A percentile compares a stretch with the other conserved stretches of the same genome.
Conservation (phyloP, 495 filamentous ascomycete species). For the Penicillium samsonianum region DNA sequence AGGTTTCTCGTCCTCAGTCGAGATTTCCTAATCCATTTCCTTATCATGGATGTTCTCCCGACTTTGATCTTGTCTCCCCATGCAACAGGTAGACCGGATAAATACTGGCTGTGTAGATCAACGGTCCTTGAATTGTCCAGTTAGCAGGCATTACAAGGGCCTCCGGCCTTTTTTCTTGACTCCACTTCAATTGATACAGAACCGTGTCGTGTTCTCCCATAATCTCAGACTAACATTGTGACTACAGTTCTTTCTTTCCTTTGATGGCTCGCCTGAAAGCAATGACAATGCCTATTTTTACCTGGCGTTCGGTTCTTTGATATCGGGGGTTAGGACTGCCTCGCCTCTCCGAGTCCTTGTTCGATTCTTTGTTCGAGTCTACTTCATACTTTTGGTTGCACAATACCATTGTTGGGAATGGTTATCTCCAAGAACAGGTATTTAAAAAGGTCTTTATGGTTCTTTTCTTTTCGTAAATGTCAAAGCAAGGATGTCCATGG, state of each 20-base stretch:
- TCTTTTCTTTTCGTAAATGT: background rate
- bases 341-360: background rate
- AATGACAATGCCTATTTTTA: background rate
- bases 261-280: background rate
- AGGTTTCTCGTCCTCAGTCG: slow-evolving; percentile 15
- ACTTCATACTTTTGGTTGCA: background rate
- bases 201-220: background rate
- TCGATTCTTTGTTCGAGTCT: background rate
- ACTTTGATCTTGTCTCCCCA: background rate
- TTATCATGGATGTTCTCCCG: slow-evolving; percentile 6
- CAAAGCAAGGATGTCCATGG: background rate
- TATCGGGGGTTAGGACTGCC: background rate
- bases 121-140: background rate
- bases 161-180: background rate
- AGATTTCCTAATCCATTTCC: slow-evolving; percentile 17
- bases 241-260: no score
- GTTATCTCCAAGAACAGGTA: background rate
- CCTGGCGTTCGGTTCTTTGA: background rate
- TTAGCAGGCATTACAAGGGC: background rate
- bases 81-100: background rate
- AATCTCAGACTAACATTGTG: no score
- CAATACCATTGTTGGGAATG: background rate
- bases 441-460: background rate
- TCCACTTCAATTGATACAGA: background rate
- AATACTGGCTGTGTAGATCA: background rate